These are phyloP conservation scores for Ascochyta lentis DNA, from an alignment of 2,329 filamentous ascomycete species.

Conservation along the genomic window DNA sequence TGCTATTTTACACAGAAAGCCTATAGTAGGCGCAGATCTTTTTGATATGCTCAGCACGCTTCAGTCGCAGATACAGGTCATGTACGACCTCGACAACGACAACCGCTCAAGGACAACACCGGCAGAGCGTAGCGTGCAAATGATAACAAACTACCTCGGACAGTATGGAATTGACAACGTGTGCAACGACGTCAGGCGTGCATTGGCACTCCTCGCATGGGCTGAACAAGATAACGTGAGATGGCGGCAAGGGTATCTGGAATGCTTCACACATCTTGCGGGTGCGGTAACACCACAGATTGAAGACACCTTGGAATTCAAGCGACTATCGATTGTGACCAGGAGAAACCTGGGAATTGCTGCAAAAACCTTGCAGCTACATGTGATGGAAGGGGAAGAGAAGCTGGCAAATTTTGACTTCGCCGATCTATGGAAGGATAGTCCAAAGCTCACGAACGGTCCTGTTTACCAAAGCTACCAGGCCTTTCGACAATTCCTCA, in stretches of 20 bases:
- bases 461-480: slow-evolving; percentile 64
- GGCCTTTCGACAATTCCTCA: slow-evolving; percentile 66
- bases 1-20: slow-evolving; percentile 68
- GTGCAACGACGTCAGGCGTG: slow-evolving; percentile 65
- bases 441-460: slow-evolving; percentile 41
- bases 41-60: slow-evolving; percentile 69
- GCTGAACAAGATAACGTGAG: slow-evolving; percentile 66
- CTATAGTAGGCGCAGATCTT: slow-evolving; percentile 69
- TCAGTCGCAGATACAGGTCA: slow-evolving; percentile 65
- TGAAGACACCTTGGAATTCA: slow-evolving; percentile 64
- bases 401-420: slow-evolving; percentile 67
- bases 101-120: slow-evolving; percentile 34
- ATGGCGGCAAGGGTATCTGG: slow-evolving; percentile 72
- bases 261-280: slow-evolving; percentile 70
- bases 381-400: slow-evolving; percentile 68
- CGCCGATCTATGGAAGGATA: slow-evolving; percentile 63
- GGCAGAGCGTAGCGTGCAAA: slow-evolving; percentile 59
- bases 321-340: slow-evolving; percentile 65
- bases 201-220: slow-evolving; percentile 69
- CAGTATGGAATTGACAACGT: slow-evolving; percentile 69
- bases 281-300: slow-evolving; percentile 61
- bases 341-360: slow-evolving; percentile 68
- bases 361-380: slow-evolving; percentile 66
- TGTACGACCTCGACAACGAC: slow-evolving; percentile 54
- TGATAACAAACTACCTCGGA: slow-evolving; percentile 67